Evolutionary conservation across 106 monocot genomes (phyloP), one percentile per base, ranked within the genome.

Genomic region (Narthecium ossifragum): DNA sequence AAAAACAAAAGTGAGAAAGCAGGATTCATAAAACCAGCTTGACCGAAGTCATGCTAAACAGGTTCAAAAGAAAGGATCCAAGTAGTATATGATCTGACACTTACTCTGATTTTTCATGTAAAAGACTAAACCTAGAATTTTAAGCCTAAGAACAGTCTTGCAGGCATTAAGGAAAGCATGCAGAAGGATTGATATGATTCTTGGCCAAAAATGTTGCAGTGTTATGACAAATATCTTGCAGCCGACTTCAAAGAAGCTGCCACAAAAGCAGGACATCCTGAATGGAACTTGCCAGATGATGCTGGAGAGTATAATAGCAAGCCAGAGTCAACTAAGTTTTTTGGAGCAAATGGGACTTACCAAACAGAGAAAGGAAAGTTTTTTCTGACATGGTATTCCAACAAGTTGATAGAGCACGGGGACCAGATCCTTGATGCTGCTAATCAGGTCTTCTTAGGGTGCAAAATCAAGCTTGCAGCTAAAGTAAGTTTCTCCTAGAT

Each of bases 381-480:
- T 54, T 86, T 86, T 46, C 69, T 86, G 10, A 75, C 82, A 21
- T 86, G 86, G 86, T 82, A 86, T 59, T 86, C 86, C 2, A 78
- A 75, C 78, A 79, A 71, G 72, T 70, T 79, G 9, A 75, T 88
- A 1, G 4, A 52, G 5, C 82, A 88, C 65, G 82, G 60, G 1
- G 79, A 82, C 26, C 65, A 72, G 61, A 66, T 83, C 46, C 72
- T 82, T 18, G 78, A 82, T 51, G 59, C 48, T 14, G 82, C 82
- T 26, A 72, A 73, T 47, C 59, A 62, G 30, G 73, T 57, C 39
- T 88, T 83, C 59, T 46, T 63, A 17, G 87, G 77, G 5, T 73
- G 71, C 79, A 78, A 57, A 49, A 51, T 79, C 21, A 79, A 87
- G 55, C 65, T 87, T 18, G 82, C 82, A 10, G 78, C 74, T 13